Conservation (phyloP, 2,329 filamentous ascomycete genomes). For the Rhynchosporium graminicola region DNA sequence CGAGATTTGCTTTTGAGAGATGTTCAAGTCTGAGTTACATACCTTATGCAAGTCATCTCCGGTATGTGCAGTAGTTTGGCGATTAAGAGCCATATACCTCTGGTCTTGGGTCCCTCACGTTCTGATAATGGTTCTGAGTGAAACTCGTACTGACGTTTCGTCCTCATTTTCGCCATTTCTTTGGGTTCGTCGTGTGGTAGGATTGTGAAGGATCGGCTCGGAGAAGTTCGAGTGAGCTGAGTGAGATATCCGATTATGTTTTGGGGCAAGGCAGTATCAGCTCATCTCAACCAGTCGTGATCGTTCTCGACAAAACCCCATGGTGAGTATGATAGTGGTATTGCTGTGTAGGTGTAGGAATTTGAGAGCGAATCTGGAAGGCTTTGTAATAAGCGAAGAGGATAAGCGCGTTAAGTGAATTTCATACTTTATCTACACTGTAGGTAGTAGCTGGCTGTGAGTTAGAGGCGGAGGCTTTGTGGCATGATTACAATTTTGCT, state of each 20-base stretch:
- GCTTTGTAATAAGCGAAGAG: not conserved
- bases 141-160: slow-evolving; percentile 22
- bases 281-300: slow-evolving; percentile 32
- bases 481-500: not conserved
- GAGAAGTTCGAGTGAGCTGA: slow-evolving; percentile 29
- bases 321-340: not conserved
- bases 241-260: slow-evolving; percentile 34
- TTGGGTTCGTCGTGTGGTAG: slow-evolving; percentile 29
- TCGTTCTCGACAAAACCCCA: slow-evolving; percentile 27
- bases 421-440: not conserved
- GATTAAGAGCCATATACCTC: slow-evolving; percentile 32
- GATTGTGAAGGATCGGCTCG: slow-evolving; percentile 29
- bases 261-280: slow-evolving; percentile 31
- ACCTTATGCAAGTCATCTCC: slow-evolving; percentile 31
- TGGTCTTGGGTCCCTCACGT: slow-evolving; percentile 28
- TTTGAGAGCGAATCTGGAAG: not conserved
- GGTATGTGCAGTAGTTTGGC: slow-evolving; percentile 28
- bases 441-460: not conserved
- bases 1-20: not conserved
- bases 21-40: not conserved
- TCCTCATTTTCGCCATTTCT: slow-evolving; percentile 32
- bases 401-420: not conserved
- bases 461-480: not conserved
- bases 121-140: slow-evolving; percentile 25
- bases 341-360: not conserved